Conservation (phyloP, 2,329 filamentous ascomycete species). For the Penicillium decumbens region DNA sequence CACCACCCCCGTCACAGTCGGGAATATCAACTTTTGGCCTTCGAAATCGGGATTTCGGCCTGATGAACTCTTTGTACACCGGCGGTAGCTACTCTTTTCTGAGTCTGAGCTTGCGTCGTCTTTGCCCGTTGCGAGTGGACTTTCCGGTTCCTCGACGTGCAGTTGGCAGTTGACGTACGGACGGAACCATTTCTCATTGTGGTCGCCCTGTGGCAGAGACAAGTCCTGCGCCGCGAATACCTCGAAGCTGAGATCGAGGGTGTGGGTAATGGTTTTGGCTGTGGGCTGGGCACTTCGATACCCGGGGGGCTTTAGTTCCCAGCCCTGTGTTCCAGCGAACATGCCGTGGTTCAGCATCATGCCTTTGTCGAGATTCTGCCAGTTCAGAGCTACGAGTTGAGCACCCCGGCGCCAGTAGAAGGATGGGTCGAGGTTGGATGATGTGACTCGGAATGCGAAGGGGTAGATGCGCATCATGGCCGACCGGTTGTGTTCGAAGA, state of each 20-base stretch:
- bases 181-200: conserved; percentile 57
- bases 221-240: conserved; percentile 73
- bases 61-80: conserved; percentile 52
- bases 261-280: conserved; percentile 44
- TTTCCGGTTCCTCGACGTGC: conserved; percentile 66
- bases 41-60: conserved; percentile 64
- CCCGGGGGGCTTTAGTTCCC: conserved; percentile 75
- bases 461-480: conserved; percentile 88
- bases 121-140: conserved; percentile 42
- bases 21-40: conserved; percentile 57
- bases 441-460: conserved; percentile 72
- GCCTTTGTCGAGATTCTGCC: conserved; percentile 83
- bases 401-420: conserved; percentile 84
- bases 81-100: conserved; percentile 51
- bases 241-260: conserved; percentile 64
- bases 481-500: conserved; percentile 77
- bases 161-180: conserved; percentile 76
- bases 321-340: conserved; percentile 77
- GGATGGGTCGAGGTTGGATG: conserved; percentile 80
- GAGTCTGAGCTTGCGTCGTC: conserved; percentile 46
- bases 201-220: conserved; percentile 57
- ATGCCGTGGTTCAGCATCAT: conserved; percentile 96
- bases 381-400: conserved; percentile 89
- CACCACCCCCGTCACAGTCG: conserved; percentile 53
- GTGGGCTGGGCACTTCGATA: conserved; percentile 51